Evolutionary conservation across 305 asterid species (phyloP).

Genomic region (Fraxinus angustifolia): DNA sequence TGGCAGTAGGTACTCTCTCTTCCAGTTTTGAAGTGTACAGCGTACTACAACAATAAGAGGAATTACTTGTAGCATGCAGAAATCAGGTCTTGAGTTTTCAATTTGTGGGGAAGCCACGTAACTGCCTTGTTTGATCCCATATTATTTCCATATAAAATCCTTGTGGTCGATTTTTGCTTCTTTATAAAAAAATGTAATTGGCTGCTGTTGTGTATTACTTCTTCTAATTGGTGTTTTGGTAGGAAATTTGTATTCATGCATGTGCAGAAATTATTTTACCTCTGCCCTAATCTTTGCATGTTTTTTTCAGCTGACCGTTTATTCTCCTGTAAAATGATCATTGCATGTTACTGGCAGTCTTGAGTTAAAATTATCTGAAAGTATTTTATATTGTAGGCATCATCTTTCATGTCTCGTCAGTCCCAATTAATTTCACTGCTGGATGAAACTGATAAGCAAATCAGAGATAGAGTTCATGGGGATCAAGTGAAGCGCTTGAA

Average conservation of each 20-base stretch:
- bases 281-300: not conserved
- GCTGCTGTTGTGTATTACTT: not conserved
- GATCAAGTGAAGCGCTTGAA: slow-evolving; percentile 79
- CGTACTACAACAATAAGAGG: not conserved
- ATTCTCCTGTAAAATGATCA: not conserved
- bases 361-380: slow-evolving; percentile 1
- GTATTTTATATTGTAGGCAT: slow-evolving; percentile 49
- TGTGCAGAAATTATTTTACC: not conserved
- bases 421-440: slow-evolving; percentile 64
- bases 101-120: not conserved
- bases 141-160: not conserved
- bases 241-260: not conserved
- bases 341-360: not conserved
- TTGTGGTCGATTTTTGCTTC: not conserved
- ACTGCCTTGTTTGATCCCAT: not conserved
- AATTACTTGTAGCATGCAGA: not conserved
- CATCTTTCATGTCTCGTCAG: slow-evolving; percentile 79
- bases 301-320: not conserved
- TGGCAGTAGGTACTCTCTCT: not conserved
- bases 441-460: slow-evolving; percentile 91
- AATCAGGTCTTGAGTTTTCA: not conserved
- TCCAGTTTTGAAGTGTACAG: not conserved
- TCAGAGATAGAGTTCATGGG: slow-evolving; percentile 59
- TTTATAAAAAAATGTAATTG: not conserved
- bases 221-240: not conserved